Conservation (phyloP, 345 rosid species). For the Linum trigynum region DNA sequence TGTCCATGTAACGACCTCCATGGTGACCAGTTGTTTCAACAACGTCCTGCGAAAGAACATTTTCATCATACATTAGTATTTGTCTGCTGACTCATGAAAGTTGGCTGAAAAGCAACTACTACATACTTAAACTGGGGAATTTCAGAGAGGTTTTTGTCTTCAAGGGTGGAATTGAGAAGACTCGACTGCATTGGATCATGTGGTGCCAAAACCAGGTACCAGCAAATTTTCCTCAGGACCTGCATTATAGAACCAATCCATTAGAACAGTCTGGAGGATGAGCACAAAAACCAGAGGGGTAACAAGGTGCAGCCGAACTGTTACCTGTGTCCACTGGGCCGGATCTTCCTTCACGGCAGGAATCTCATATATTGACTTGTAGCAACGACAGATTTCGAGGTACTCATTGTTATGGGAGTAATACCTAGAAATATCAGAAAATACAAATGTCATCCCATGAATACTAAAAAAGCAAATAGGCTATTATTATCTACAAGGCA, state of each 20-base stretch:
- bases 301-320: slow-evolving; percentile 6
- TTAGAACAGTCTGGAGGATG: background rate
- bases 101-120: too few relatives aligned
- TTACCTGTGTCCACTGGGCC: slow-evolving; percentile 72
- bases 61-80: background rate
- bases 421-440: slow-evolving; percentile 40
- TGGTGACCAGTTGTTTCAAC: slow-evolving; percentile 79
- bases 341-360: slow-evolving; percentile 73
- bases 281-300: background rate
- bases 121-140: slow-evolving; percentile 70
- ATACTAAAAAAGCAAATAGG: too few relatives aligned
- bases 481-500: too few relatives aligned
- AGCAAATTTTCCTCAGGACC: slow-evolving; percentile 77
- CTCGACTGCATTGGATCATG: slow-evolving; percentile 81
- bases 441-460: too few relatives aligned
- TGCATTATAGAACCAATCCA: slow-evolving; percentile 10
- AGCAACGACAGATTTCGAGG: slow-evolving; percentile 86
- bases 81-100: background rate
- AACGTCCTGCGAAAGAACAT: slow-evolving; percentile 41
- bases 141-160: slow-evolving; percentile 72
- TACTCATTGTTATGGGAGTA: slow-evolving; percentile 73
- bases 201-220: slow-evolving; percentile 69
- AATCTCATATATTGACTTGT: slow-evolving; percentile 87
- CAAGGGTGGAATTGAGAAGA: slow-evolving; percentile 65
- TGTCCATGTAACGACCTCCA: slow-evolving; percentile 98